A percentile compares a stretch with the other conserved stretches of the same genome.
phyloP scores from a whole-genome alignment of 306 rosid species.

The Delonix regia region DNA sequence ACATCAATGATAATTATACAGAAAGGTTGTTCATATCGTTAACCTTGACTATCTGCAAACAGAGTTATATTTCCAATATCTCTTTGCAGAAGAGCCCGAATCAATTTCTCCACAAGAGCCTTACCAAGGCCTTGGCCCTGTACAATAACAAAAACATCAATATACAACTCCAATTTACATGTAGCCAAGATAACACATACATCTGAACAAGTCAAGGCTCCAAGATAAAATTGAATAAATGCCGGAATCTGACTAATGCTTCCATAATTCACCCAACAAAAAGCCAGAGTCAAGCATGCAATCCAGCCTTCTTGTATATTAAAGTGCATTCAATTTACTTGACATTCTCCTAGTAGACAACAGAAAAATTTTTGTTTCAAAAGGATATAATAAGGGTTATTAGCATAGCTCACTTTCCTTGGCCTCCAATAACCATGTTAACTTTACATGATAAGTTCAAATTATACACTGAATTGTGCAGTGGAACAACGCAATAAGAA shows the following conservation, averaged over 20 bases:
- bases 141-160: slow-evolving; percentile 40
- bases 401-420: not conserved
- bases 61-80: slow-evolving; percentile 94
- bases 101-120: slow-evolving; percentile 87
- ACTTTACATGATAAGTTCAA: slow-evolving; percentile 15
- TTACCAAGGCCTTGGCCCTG: slow-evolving; percentile 98
- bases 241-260: slow-evolving; percentile 4
- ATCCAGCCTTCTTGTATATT: slow-evolving; percentile 21
- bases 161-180: slow-evolving; percentile 18
- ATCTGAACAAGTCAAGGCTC: slow-evolving; percentile 15
- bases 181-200: not conserved
- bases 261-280: slow-evolving; percentile 15
- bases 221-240: slow-evolving; percentile 19
- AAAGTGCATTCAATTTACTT: not conserved
- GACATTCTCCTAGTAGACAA: slow-evolving; percentile 14
- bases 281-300: slow-evolving; percentile 21
- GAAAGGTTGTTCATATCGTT: not conserved
- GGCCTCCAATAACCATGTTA: slow-evolving; percentile 6
- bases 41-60: slow-evolving; percentile 95
- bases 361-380: not conserved
- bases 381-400: not conserved
- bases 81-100: slow-evolving; percentile 83
- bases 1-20: slow-evolving; percentile 13
- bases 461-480: not conserved
- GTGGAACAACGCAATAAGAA: not conserved